Percentiles rank a stretch among this genome's conserved stretches.
Evolutionary conservation across 2,329 filamentous ascomycete genomes (phyloP).

Genomic region (Xylariaceae sp.): DNA sequence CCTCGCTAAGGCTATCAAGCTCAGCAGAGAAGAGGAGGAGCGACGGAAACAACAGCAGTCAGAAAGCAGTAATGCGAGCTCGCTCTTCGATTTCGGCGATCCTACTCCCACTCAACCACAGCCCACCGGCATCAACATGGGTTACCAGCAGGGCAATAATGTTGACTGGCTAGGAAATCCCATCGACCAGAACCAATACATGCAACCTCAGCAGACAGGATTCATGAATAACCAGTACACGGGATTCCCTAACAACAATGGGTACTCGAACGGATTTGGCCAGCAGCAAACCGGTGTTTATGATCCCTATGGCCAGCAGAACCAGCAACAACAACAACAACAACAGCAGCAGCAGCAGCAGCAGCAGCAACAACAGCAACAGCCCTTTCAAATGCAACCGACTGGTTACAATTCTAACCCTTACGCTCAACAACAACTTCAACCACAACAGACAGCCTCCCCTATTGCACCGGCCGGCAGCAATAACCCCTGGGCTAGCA

Average conservation of each 20-base stretch:
- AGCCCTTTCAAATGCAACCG: slow-evolving; percentile 45
- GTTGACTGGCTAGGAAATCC: slow-evolving; percentile 98
- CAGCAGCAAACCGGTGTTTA: slow-evolving; percentile 63
- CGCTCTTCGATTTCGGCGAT: slow-evolving; percentile 78
- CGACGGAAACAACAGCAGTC: slow-evolving; percentile 81
- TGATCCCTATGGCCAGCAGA: slow-evolving; percentile 63
- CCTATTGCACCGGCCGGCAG: slow-evolving; percentile 69
- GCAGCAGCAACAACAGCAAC: slow-evolving; percentile 29
- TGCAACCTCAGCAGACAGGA: slow-evolving; percentile 82
- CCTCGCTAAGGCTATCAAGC: slow-evolving; percentile 86
- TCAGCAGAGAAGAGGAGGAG: slow-evolving; percentile 94
- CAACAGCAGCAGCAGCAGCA: slow-evolving; percentile 47
- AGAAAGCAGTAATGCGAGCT: slow-evolving; percentile 74
- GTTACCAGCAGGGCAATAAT: slow-evolving; percentile 92
- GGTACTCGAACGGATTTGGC: slow-evolving; percentile 65
- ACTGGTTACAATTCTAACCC: slow-evolving; percentile 56
- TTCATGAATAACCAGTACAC: slow-evolving; percentile 52
- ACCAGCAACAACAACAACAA: slow-evolving; percentile 36
- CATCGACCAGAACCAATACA: slow-evolving; percentile 69
- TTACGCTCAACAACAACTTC: slow-evolving; percentile 48
- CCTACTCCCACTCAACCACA: slow-evolving; percentile 62
- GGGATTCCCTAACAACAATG: slow-evolving; percentile 57
- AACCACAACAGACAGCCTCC: slow-evolving; percentile 37
- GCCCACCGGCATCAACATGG: slow-evolving; percentile 88
- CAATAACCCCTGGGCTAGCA: slow-evolving; percentile 89